These are phyloP conservation scores for Zopfia rhizophila DNA, from an alignment of 2,329 filamentous ascomycete genomes.

Conservation along the genomic window DNA sequence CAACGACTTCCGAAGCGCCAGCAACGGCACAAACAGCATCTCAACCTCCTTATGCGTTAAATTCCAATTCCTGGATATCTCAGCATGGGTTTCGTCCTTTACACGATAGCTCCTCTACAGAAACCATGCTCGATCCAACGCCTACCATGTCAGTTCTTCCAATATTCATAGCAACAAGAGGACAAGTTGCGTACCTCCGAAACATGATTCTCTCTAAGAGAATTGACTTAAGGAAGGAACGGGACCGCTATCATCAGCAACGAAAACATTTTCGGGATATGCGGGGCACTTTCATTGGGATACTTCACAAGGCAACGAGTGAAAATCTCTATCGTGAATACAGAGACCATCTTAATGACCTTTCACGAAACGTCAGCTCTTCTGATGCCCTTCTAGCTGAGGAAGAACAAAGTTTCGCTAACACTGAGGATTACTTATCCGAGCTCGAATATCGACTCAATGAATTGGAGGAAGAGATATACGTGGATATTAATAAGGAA, in stretches of 20 bases:
- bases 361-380: not conserved
- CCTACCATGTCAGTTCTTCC: no score
- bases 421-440: conserved; percentile 19
- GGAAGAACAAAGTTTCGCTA: not conserved
- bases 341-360: conserved; percentile 3
- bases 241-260: not conserved
- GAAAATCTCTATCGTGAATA: not conserved
- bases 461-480: conserved; percentile 16
- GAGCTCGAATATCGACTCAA: conserved; percentile 17
- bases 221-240: no score
- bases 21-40: no score
- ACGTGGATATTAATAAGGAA: conserved; percentile 10
- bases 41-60: no score
- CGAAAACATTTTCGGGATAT: conserved; percentile 3
- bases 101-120: no score
- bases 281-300: conserved; percentile 5
- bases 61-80: no score
- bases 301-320: not conserved
- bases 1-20: no score
- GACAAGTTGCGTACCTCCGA: no score
- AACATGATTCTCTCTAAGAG: no score
- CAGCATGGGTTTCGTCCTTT: no score
- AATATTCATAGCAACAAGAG: no score
- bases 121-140: no score
- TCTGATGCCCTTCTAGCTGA: not conserved